Evolutionary conservation across 1,139 yeast genomes (phyloP).

Genomic region (Lodderomyces parapsilosis): DNA sequence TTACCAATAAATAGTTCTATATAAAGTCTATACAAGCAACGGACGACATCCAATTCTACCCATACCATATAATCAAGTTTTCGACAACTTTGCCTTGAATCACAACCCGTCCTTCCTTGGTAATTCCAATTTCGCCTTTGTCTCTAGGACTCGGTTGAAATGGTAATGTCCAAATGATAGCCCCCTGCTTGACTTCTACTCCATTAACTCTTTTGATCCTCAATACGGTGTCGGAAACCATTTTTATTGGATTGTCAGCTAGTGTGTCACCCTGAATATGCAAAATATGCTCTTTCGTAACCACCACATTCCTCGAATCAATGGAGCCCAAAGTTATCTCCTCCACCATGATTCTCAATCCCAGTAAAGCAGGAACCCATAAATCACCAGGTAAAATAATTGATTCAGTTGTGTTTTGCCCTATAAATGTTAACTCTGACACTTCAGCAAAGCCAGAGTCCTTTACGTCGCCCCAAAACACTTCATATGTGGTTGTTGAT

Average conservation of each 20-base stretch:
- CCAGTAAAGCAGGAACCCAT: slow-evolving; percentile 36
- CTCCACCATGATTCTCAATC: slow-evolving; percentile 41
- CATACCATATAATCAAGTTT: slow-evolving; percentile 31
- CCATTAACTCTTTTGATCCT: slow-evolving; percentile 40
- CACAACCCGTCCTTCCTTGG: slow-evolving; percentile 27
- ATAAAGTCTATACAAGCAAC: background rate
- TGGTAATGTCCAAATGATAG: slow-evolving; percentile 31
- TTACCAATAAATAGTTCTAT: background rate
- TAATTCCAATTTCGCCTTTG: slow-evolving; percentile 18
- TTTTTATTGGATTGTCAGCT: background rate
- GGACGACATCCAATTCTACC: slow-evolving; percentile 4
- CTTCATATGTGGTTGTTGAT: slow-evolving; percentile 28
- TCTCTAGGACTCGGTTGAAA: slow-evolving; percentile 16
- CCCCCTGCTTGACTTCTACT: slow-evolving; percentile 21
- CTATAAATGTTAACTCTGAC: slow-evolving; percentile 20
- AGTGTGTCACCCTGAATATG: slow-evolving; percentile 11
- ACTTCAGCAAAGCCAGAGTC: slow-evolving; percentile 23
- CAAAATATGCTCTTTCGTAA: slow-evolving; percentile 27
- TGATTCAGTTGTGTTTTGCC: slow-evolving; percentile 1
- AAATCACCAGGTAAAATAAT: slow-evolving; percentile 19
- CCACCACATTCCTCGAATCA: slow-evolving; percentile 26
- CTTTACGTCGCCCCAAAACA: slow-evolving; percentile 34
- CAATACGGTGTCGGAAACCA: slow-evolving; percentile 17
- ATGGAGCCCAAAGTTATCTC: slow-evolving; percentile 28
- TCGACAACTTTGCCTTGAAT: slow-evolving; percentile 36